These are phyloP conservation scores for Pythium graminicola DNA, from an alignment of 352 stramenopile species.

Conservation along the genomic window DNA sequence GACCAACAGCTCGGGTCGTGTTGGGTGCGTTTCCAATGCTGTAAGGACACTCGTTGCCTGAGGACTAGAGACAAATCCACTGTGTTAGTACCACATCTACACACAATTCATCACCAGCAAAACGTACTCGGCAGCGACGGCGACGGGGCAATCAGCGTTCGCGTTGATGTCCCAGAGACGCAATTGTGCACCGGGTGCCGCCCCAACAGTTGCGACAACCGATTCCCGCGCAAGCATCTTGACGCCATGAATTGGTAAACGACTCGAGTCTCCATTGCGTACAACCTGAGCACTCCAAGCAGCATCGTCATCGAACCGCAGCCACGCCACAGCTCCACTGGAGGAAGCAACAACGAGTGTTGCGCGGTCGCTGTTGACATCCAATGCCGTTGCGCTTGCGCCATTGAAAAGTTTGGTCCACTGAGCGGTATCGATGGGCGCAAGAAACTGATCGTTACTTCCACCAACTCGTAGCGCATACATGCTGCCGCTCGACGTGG, in stretches of 20 bases:
- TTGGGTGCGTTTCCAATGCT: conserved; percentile 66
- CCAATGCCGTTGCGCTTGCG: conserved; percentile 47
- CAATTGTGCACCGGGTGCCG: conserved; percentile 50
- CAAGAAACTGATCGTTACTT: conserved; percentile 1
- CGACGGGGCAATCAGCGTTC: conserved; percentile 52
- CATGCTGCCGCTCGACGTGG: conserved; percentile 48
- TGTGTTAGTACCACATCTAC: not conserved
- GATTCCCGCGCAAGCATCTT: conserved; percentile 68
- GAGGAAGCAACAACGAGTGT: conserved; percentile 51
- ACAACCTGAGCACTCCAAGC: conserved; percentile 4
- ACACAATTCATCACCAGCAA: not conserved
- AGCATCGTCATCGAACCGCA: conserved; percentile 45
- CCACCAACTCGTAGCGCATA: conserved; percentile 37
- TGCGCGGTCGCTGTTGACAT: conserved; percentile 39
- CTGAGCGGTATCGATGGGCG: conserved; percentile 34
- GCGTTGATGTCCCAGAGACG: conserved; percentile 65
- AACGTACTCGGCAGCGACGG: conserved; percentile 49
- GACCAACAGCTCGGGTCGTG: conserved; percentile 66
- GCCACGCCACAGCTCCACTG: conserved; percentile 53
- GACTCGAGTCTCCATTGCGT: conserved; percentile 43
- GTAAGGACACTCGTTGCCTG: conserved; percentile 40
- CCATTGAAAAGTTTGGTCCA: conserved; percentile 51
- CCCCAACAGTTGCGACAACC: conserved; percentile 67
- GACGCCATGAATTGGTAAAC: conserved; percentile 49
- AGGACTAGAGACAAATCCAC: conserved; percentile 18